Percentiles rank a stretch among this genome's conserved stretches.
Evolutionary conservation across 805 yeast genomes (phyloP).

Genomic region (Tetrapisispora phaffii): DNA sequence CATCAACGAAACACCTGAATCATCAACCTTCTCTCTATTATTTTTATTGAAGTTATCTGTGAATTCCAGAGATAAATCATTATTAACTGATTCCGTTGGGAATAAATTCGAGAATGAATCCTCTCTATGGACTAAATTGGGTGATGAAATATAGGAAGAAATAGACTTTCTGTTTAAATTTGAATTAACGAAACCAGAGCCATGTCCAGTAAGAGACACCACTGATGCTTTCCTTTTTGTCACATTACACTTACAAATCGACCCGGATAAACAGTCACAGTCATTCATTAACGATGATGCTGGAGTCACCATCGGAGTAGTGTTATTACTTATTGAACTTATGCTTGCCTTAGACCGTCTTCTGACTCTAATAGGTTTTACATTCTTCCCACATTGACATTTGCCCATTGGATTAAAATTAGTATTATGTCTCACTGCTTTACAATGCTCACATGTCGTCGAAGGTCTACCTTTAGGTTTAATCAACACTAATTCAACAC

Average conservation of each 20-base stretch:
- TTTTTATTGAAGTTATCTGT: not conserved
- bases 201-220: not conserved
- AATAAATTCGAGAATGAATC: conserved; percentile 23
- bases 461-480: conserved; percentile 96
- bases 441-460: conserved; percentile 81
- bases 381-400: conserved; percentile 4
- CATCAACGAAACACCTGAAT: not conserved
- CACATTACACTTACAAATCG: conserved; percentile 1
- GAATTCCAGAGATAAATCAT: conserved; percentile 23
- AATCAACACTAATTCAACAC: conserved; percentile 82
- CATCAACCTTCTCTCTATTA: not conserved
- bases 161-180: not conserved
- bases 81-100: conserved; percentile 29
- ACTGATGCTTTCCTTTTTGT: not conserved
- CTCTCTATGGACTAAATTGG: conserved; percentile 6
- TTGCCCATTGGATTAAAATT: conserved; percentile 39
- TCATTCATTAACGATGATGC: not conserved
- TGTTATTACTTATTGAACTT: not conserved
- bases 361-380: not conserved
- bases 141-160: not conserved
- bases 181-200: not conserved
- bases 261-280: not conserved
- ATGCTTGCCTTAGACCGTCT: not conserved
- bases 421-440: conserved; percentile 58
- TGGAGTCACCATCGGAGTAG: not conserved